phyloP scores from a whole-genome alignment of 1,284 basidiomycete genomes.

The Peniophora sp. region DNA sequence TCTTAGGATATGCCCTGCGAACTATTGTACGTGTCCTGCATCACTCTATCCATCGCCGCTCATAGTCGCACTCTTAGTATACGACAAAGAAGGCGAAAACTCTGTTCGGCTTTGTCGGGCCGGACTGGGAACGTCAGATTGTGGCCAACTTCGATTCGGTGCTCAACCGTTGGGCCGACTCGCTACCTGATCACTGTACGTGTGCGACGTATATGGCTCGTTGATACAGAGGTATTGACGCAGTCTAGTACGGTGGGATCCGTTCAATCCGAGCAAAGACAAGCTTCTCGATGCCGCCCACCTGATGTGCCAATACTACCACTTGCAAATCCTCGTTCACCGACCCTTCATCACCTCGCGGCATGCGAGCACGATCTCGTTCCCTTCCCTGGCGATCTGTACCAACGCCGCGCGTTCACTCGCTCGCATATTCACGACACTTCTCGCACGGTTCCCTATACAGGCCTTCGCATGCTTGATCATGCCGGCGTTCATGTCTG shows the following conservation, averaged over 20 bases:
- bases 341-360: conserved; percentile 54
- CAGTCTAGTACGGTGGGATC: conserved; percentile 45
- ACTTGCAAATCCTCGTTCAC: conserved; percentile 50
- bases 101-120: conserved; percentile 37
- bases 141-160: conserved; percentile 53
- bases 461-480: background rate
- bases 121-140: conserved; percentile 44
- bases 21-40: conserved; percentile 32
- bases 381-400: conserved; percentile 58
- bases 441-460: background rate
- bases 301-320: conserved; percentile 49
- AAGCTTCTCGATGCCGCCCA: conserved; percentile 49
- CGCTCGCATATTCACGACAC: conserved; percentile 43
- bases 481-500: conserved; percentile 43
- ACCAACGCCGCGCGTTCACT: conserved; percentile 54
- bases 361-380: conserved; percentile 31
- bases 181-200: conserved; percentile 45
- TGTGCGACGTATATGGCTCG: background rate
- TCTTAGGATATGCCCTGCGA: conserved; percentile 45
- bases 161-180: conserved; percentile 57
- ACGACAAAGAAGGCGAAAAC: conserved; percentile 48
- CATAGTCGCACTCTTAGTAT: conserved; percentile 27
- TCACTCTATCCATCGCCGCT: background rate
- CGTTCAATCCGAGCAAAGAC: conserved; percentile 32
- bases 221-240: background rate